Conservation (phyloP, 116 monocot genomes). For the Papilionanthe hybrid region DNA sequence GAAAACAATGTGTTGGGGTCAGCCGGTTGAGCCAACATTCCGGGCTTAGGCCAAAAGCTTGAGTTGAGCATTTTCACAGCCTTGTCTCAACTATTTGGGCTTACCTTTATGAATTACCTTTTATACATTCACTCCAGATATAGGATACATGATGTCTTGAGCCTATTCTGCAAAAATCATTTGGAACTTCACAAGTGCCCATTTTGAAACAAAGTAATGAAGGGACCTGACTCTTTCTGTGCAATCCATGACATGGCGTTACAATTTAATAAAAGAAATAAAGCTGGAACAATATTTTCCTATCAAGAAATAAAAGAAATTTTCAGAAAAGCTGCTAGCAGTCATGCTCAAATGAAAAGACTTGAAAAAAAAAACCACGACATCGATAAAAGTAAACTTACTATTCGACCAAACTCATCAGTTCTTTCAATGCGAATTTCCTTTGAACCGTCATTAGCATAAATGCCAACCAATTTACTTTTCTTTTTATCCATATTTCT, state of each 20-base stretch:
- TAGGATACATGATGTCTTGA: neutral
- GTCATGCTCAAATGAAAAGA: neutral
- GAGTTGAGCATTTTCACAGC: too few relatives aligned
- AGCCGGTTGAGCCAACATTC: too few relatives aligned
- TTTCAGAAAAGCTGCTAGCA: neutral
- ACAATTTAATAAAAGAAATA: neutral
- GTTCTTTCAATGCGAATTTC: constrained; percentile 89
- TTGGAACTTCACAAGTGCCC: neutral
- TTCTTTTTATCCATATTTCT: constrained; percentile 98
- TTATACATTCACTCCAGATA: too few relatives aligned
- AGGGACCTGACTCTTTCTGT: neutral
- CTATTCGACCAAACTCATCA: constrained; percentile 94
- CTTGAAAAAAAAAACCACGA: neutral
- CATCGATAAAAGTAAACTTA: constrained; percentile 35
- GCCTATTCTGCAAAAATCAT: neutral
- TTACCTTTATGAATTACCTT: too few relatives aligned
- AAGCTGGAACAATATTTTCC: neutral
- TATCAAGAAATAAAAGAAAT: neutral
- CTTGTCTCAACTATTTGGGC: too few relatives aligned
- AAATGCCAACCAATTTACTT: constrained; percentile 82
- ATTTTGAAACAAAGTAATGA: neutral
- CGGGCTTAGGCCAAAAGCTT: too few relatives aligned
- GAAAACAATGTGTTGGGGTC: too few relatives aligned
- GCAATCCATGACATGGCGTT: neutral
- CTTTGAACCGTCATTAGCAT: constrained; percentile 70